A percentile compares a stretch with the other conserved stretches of the same genome.
These are phyloP conservation scores for Quaeritorhiza haematococci DNA, from an alignment of 371 early-diverging fungal species.

Conservation along the genomic window DNA sequence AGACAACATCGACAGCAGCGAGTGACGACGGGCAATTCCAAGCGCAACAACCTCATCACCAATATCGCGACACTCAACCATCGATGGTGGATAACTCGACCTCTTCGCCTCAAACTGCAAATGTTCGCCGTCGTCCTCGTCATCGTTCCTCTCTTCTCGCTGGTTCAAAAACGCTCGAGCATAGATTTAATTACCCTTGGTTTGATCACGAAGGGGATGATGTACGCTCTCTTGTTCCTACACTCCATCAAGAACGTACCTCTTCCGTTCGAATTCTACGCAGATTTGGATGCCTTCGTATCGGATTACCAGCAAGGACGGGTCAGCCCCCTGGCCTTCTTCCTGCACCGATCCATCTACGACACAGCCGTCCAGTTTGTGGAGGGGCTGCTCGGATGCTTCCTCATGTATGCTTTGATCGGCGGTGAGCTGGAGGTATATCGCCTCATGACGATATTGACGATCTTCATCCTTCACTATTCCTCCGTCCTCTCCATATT, in stretches of 20 bases:
- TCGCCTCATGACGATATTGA: slow-evolving; percentile 12
- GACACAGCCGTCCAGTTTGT: slow-evolving; percentile 20
- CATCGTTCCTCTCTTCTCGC: slow-evolving; percentile 6
- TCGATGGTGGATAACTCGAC: slow-evolving; percentile 19
- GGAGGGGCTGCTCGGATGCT: slow-evolving; percentile 10
- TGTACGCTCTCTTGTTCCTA: slow-evolving; percentile 12
- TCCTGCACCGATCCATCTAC: slow-evolving; percentile 20
- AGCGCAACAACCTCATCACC: not conserved
- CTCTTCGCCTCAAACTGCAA: slow-evolving; percentile 17
- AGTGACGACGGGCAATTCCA: not conserved
- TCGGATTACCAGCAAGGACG: slow-evolving; percentile 20
- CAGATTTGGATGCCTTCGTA: slow-evolving; percentile 22
- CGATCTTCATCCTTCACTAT: slow-evolving; percentile 20
- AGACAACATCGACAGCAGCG: too few relatives aligned
- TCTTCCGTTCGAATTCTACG: slow-evolving; percentile 30
- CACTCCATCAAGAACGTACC: slow-evolving; percentile 24
- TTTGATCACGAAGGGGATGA: slow-evolving; percentile 23
- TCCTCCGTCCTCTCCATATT: slow-evolving; percentile 19
- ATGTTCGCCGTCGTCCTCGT: slow-evolving; percentile 18
- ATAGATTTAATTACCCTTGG: slow-evolving; percentile 9
- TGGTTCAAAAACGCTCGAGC: slow-evolving; percentile 15
- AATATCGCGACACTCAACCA: slow-evolving; percentile 10
- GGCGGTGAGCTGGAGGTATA: slow-evolving; percentile 10
- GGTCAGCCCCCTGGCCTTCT: slow-evolving; percentile 12
- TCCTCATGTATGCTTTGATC: slow-evolving; percentile 13